A percentile compares a stretch with the other conserved stretches of the same genome.
phyloP scores from a whole-genome alignment of 176 grass and related monocot species.

The Areca catechu region DNA sequence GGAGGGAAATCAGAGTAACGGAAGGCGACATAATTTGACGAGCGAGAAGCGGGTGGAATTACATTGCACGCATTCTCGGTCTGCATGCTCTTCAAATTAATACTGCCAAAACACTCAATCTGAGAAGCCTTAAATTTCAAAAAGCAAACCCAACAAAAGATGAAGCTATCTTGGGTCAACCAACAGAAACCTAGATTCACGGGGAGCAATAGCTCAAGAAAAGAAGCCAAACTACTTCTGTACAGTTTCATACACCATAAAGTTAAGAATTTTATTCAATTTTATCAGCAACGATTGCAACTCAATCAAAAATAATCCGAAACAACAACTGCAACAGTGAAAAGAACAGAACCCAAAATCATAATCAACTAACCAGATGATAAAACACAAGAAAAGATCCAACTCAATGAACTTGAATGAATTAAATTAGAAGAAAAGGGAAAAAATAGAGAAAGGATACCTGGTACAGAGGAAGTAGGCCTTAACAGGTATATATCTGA shows the following conservation, averaged over 20 bases:
- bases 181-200: too few species aligned
- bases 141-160: conserved; percentile 10
- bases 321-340: too few species aligned
- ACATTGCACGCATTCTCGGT: conserved; percentile 48
- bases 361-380: too few species aligned
- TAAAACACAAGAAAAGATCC: background rate
- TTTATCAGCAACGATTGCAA: too few species aligned
- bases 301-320: too few species aligned
- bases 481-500: conserved; percentile 77
- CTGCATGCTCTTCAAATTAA: conserved; percentile 89
- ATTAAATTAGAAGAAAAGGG: background rate
- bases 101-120: conserved; percentile 37
- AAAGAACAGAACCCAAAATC: too few species aligned
- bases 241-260: too few species aligned
- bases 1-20: conserved; percentile 61
- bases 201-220: too few species aligned
- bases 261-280: too few species aligned
- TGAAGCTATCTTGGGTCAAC: background rate
- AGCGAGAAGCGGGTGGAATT: conserved; percentile 65
- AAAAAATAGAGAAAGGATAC: conserved; percentile 6
- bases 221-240: too few species aligned
- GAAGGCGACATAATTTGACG: conserved; percentile 65
- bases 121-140: background rate
- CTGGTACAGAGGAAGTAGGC: conserved; percentile 86
- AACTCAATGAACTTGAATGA: background rate